Conservation (phyloP, 2,329 filamentous ascomycete species). For the Ascochyta clinopodiicola region DNA sequence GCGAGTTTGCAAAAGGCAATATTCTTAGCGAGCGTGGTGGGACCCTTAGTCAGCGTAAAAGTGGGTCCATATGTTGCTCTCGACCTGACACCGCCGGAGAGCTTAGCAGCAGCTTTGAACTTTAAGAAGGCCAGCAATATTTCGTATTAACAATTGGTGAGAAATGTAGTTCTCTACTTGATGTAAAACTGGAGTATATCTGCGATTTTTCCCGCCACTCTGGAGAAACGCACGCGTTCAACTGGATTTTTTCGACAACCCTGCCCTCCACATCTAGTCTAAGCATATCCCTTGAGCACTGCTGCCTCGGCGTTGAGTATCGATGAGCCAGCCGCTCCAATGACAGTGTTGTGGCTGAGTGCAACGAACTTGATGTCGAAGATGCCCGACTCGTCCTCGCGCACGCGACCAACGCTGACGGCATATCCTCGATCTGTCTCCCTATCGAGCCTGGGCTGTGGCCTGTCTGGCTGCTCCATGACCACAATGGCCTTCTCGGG, state of each 20-base stretch:
- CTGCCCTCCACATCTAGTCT: background rate
- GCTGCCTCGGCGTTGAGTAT: constrained; percentile 95
- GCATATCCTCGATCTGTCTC: constrained; percentile 87
- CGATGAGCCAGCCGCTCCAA: constrained; percentile 93
- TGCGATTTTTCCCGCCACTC: too few species aligned
- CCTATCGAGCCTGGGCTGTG: constrained; percentile 88
- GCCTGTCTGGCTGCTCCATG: constrained; percentile 87
- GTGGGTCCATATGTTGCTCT: background rate
- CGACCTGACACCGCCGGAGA: too few species aligned
- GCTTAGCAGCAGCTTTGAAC: background rate
- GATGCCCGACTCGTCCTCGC: constrained; percentile 84
- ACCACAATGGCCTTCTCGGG: constrained; percentile 82
- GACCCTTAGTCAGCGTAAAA: constrained; percentile 7
- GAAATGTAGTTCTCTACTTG: too few species aligned
- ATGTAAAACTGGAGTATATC: too few species aligned
- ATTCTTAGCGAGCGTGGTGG: constrained; percentile 18
- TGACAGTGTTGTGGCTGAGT: constrained; percentile 88
- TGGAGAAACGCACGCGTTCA: background rate
- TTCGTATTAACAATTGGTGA: too few species aligned
- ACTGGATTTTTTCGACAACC: background rate
- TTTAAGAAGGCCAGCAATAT: too few species aligned
- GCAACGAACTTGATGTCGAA: constrained; percentile 97
- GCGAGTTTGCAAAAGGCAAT: constrained; percentile 3
- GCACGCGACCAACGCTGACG: constrained; percentile 85
- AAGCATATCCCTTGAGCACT: constrained; percentile 82